Conservation (phyloP, 306 rosid genomes). For the Sicyos baderoa region DNA sequence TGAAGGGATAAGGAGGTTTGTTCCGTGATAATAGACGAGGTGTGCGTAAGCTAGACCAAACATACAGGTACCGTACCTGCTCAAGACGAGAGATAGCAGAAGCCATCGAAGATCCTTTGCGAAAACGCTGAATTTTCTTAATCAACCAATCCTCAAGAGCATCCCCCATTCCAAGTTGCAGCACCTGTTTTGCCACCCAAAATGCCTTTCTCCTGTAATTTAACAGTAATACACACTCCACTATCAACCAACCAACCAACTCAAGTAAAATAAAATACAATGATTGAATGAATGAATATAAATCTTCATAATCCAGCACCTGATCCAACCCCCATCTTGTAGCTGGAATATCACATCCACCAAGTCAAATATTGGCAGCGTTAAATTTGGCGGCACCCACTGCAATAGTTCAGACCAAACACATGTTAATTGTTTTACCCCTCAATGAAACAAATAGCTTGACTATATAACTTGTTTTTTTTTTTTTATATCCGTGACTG, state of each 20-base stretch:
- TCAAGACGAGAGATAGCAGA: constrained; percentile 74
- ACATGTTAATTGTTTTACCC: not conserved
- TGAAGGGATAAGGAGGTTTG: no score
- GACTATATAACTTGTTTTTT: not conserved
- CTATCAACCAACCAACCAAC: not conserved
- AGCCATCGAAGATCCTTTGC: constrained; percentile 82
- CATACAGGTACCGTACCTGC: constrained; percentile 33
- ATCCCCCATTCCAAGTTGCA: constrained; percentile 98
- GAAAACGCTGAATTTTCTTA: constrained; percentile 68
- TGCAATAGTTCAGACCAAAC: constrained; percentile 24
- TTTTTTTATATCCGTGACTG: no score
- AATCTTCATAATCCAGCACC: constrained; percentile 36
- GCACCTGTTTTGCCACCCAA: constrained; percentile 95
- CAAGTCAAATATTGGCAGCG: constrained; percentile 73
- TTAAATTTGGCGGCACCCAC: constrained; percentile 99
- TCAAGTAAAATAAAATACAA: not conserved
- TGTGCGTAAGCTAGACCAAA: no score
- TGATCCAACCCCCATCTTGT: constrained; percentile 99
- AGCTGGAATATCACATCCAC: constrained; percentile 92
- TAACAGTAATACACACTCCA: not conserved
- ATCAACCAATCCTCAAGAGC: constrained; percentile 98
- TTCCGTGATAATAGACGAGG: no score
- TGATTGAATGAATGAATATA: no score
- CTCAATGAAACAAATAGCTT: not conserved
- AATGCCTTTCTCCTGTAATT: constrained; percentile 75